Evolutionary conservation across 2,329 filamentous ascomycete species (phyloP).

Genomic region (Colletotrichum siamense): DNA sequence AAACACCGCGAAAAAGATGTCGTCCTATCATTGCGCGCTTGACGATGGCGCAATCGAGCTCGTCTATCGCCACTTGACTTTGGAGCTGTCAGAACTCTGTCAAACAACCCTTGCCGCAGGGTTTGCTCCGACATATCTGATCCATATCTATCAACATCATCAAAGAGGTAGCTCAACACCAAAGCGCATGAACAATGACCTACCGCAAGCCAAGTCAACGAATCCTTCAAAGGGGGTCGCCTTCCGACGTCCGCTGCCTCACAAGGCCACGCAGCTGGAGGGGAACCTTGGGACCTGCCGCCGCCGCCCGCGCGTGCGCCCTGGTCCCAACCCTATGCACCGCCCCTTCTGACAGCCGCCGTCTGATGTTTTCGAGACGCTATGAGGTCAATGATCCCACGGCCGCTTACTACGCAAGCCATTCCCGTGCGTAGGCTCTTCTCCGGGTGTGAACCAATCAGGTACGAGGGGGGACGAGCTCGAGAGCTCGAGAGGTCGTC

Average conservation of each 20-base stretch:
- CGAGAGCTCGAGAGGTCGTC: neutral
- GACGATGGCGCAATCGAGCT: neutral
- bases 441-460: neutral
- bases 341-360: conserved; percentile 14
- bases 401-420: neutral
- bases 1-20: neutral
- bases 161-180: neutral
- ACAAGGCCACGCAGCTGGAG: neutral
- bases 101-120: neutral
- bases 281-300: neutral
- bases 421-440: neutral
- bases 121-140: neutral
- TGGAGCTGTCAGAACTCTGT: neutral
- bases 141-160: neutral
- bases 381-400: conserved; percentile 5
- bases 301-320: neutral
- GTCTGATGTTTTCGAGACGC: conserved; percentile 16
- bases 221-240: neutral
- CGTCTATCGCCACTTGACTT: neutral
- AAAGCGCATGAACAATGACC: neutral
- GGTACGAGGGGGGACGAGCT: neutral
- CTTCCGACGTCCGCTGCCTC: neutral
- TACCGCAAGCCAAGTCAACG: neutral
- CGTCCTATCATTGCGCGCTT: neutral
- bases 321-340: neutral